phyloP scores from a whole-genome alignment of 495 filamentous ascomycete genomes.

The Aspergillus indologenus region DNA sequence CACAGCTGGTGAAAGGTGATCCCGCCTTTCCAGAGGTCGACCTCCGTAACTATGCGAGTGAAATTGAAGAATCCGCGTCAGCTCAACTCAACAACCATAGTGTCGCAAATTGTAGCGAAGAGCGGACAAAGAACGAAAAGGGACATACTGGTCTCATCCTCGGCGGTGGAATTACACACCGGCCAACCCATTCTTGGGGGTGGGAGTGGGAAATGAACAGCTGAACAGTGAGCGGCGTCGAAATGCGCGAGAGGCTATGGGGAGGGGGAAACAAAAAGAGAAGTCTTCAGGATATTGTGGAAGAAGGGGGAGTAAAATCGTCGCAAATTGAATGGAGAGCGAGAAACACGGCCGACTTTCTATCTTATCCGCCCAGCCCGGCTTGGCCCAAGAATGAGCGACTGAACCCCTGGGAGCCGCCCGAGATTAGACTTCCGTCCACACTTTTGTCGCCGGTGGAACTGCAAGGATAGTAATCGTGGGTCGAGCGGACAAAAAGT shows the following conservation, averaged over 20 bases:
- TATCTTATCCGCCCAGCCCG: conserved; percentile 20
- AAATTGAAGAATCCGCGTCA: neutral
- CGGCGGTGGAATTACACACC: conserved; percentile 47
- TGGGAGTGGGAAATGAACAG: conserved; percentile 8
- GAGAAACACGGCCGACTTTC: neutral
- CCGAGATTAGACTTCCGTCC: conserved; percentile 2
- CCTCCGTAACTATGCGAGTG: conserved; percentile 35
- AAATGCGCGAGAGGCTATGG: neutral
- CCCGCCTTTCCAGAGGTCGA: conserved; percentile 45
- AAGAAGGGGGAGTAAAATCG: conserved; percentile 3
- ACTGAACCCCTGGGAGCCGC: conserved; percentile 13
- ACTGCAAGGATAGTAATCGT: neutral
- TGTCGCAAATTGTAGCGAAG: conserved; percentile 4
- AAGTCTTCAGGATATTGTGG: conserved; percentile 3
- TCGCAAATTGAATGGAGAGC: conserved; percentile 3
- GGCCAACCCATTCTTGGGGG: conserved; percentile 48
- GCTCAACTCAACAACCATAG: conserved; percentile 4
- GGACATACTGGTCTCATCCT: conserved; percentile 42
- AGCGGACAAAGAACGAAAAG: neutral
- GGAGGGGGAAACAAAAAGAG: conserved; percentile 3
- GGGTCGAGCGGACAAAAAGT: neutral
- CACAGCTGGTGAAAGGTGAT: conserved; percentile 48
- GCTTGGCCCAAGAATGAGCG: conserved; percentile 18
- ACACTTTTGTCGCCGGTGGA: neutral
- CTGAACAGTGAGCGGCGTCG: neutral